Base-by-base conservation (phyloP, 2,329 filamentous ascomycete genomes). In the Diaporthe ampelina region DNA sequence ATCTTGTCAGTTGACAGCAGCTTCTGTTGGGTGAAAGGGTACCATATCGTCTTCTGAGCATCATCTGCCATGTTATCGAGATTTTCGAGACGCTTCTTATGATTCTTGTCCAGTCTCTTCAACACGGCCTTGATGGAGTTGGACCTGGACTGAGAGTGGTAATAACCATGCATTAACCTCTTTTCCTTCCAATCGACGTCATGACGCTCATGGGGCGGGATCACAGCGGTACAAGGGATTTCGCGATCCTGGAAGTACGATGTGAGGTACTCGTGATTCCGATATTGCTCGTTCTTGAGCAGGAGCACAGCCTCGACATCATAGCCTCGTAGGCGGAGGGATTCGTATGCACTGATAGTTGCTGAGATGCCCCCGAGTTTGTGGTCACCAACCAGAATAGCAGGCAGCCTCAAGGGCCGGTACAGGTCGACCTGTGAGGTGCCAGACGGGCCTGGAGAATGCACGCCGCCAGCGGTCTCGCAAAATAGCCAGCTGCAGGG, bases 21-120 rank as follows among this genome's bases (percentile, higher is more conserved):
- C 54, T 90, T 90, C 76, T 97, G 94, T 78, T 97, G 94, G 0
- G 94, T 95, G 78, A 97, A 97, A 0, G 95, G 94, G 78, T 96
- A 96, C 94, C 94, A 97, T 50, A 97, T 95, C 3, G 86, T 86
- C 13, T 88, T 81, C 72, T 91, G 86, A 0, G 94, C 94, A 54
- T 88, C 86, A 1, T 83, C 79, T 0, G 91, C 84, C 89, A 96
- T 91, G 1, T 84, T 86, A 45, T 91, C 88, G 0, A 97, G 83
- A 0, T 88, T 84, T 0, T 85, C 80, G 17, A 95, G 86, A 4
- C 93, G 89, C 4, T 84, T 76, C 1, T 83, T 78, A 52, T 75
- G 74, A 17, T 52, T 52, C 9, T 21, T 24, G 9, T 68, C 40
- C 7, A 75, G n/a, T 8, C 29, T 10, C 5, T 8, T 11, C 24